Evolutionary conservation across 2,329 filamentous ascomycete genomes (phyloP).

Genomic region (Apiospora phragmitis): DNA sequence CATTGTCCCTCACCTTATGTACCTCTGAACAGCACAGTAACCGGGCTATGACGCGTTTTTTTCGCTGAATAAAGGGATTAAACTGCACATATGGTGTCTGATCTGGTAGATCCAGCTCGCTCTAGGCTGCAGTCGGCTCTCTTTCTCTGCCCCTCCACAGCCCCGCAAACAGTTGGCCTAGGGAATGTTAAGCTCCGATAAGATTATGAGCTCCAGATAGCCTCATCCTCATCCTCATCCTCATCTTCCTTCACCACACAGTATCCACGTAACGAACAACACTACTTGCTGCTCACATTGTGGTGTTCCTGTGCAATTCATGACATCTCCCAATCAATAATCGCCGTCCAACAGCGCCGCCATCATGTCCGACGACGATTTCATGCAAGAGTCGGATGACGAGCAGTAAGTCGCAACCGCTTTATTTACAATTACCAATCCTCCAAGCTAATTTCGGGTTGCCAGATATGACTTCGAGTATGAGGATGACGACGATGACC

Average conservation of each 20-base stretch:
- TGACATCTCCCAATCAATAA: not conserved
- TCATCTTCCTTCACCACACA: not conserved
- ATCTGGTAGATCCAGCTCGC: not conserved
- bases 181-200: not conserved
- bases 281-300: not conserved
- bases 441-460: not conserved
- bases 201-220: conserved; percentile 4
- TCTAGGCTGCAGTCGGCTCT: not conserved
- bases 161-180: conserved; percentile 6
- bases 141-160: conserved; percentile 3
- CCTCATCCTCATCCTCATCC: not conserved
- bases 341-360: conserved; percentile 1
- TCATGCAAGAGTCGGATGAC: conserved; percentile 89
- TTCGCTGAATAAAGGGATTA: too few species aligned
- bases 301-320: not conserved
- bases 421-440: not conserved
- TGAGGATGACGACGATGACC: conserved; percentile 80
- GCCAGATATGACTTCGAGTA: conserved; percentile 92
- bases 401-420: conserved; percentile 63
- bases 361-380: conserved; percentile 84
- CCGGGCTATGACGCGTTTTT: too few species aligned
- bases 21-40: too few species aligned
- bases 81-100: not conserved
- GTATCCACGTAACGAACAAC: not conserved
- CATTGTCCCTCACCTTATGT: too few species aligned